A percentile compares a stretch with the other conserved stretches of the same genome.
phyloP scores from a whole-genome alignment of 2,329 filamentous ascomycete species.

The Colletotrichum orchidophilum region DNA sequence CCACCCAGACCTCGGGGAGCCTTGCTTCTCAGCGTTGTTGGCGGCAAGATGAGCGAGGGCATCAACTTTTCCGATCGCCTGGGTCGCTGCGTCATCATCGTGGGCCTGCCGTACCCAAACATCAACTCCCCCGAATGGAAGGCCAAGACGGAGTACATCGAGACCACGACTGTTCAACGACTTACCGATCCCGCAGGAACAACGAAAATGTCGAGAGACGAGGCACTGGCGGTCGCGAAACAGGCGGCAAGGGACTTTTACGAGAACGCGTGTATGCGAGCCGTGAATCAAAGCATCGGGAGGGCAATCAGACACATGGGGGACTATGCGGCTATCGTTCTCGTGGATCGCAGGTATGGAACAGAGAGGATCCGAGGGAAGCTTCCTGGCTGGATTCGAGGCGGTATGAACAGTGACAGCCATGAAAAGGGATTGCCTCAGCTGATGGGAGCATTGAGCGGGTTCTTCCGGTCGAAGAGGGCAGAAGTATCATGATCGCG shows the following conservation, averaged over 20 bases:
- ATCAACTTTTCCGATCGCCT: constrained; percentile 97
- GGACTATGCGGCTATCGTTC: constrained; percentile 90
- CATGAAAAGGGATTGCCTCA: constrained; percentile 62
- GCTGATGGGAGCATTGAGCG: constrained; percentile 65
- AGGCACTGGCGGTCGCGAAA: constrained; percentile 54
- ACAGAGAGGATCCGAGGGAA: constrained; percentile 78
- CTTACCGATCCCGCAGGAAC: constrained; percentile 42
- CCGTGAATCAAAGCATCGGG: constrained; percentile 96
- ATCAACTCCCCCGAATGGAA: constrained; percentile 91
- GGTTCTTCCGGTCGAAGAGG: constrained; percentile 67
- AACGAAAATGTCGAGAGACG: constrained; percentile 34
- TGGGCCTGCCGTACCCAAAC: constrained; percentile 94
- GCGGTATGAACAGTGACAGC: constrained; percentile 66
- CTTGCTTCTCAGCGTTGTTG: constrained; percentile 88
- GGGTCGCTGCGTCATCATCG: constrained; percentile 88
- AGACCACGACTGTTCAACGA: constrained; percentile 61
- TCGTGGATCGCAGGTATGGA: constrained; percentile 85
- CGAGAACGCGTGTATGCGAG: constrained; percentile 95
- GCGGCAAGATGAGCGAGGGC: constrained; percentile 94
- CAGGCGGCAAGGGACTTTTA: constrained; percentile 81
- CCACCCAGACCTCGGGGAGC: constrained; percentile 64
- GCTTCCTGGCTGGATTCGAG: constrained; percentile 88
- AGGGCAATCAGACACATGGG: constrained; percentile 86
- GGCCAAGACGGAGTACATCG: constrained; percentile 88
- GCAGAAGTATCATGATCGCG: constrained; percentile 37